These are phyloP conservation scores for Tetrapyrgos nigripes DNA, from an alignment of 1,284 basidiomycete species.

Conservation along the genomic window DNA sequence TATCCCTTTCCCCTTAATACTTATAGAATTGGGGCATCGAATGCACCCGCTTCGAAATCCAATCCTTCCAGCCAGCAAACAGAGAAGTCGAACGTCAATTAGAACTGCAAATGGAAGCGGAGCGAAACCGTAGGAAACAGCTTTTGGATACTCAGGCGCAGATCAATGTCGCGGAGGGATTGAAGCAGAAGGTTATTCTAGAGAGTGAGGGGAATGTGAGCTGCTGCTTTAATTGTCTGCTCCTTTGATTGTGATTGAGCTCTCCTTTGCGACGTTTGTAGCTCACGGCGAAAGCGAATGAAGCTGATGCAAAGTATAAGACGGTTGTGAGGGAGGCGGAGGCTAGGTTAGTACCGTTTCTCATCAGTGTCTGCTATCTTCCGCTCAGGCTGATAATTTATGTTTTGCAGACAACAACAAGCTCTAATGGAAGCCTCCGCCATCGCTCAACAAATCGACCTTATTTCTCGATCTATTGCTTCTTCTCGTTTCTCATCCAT, in stretches of 20 bases:
- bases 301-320: conserved; percentile 52
- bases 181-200: conserved; percentile 57
- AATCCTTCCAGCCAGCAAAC: conserved; percentile 58
- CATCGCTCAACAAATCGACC: conserved; percentile 51
- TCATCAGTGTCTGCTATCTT: neutral
- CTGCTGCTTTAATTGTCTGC: conserved; percentile 9
- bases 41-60: conserved; percentile 60
- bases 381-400: conserved; percentile 1
- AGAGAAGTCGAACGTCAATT: conserved; percentile 61
- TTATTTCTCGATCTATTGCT: conserved; percentile 46
- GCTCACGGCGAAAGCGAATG: conserved; percentile 51
- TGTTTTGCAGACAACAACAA: conserved; percentile 44
- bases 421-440: conserved; percentile 55
- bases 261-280: conserved; percentile 14
- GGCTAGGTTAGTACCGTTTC: conserved; percentile 33
- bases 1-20: no score
- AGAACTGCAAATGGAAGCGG: conserved; percentile 63
- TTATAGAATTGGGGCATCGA: conserved; percentile 58
- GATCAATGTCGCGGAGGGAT: conserved; percentile 60
- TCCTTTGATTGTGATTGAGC: neutral
- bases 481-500: neutral
- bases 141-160: conserved; percentile 61
- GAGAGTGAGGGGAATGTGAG: conserved; percentile 54
- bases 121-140: conserved; percentile 58
- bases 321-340: conserved; percentile 51